Evolutionary conservation across 2,329 filamentous ascomycete genomes (phyloP).

Genomic region (Calcarisporium arbuscula): DNA sequence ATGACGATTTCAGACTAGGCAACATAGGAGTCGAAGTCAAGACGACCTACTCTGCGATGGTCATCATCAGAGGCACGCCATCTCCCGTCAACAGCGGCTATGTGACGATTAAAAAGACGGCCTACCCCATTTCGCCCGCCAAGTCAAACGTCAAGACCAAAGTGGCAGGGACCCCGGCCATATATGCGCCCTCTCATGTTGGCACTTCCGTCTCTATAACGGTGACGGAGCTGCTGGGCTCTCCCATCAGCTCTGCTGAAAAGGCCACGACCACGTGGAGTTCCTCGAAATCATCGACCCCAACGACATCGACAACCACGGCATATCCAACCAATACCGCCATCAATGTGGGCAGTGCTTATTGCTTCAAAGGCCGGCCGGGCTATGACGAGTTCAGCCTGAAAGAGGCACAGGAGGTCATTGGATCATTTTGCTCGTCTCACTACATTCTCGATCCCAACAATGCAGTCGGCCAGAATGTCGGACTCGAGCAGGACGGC

Average conservation of each 20-base stretch:
- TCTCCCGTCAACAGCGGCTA: not conserved
- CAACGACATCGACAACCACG: too few relatives aligned
- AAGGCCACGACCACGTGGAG: constrained; percentile 5
- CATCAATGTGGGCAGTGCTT: constrained; percentile 4
- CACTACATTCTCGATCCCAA: constrained; percentile 8
- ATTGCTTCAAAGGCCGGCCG: constrained; percentile 1
- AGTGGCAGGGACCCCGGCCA: not conserved
- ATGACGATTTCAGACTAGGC: not conserved
- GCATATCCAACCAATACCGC: constrained; percentile 7
- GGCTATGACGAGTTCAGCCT: constrained; percentile 5
- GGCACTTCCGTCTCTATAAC: constrained; percentile 1
- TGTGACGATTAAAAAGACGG: not conserved
- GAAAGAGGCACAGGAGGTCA: not conserved
- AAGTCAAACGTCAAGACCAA: not conserved
- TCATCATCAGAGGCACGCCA: not conserved
- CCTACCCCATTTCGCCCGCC: not conserved
- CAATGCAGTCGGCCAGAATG: not conserved
- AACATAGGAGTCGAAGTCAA: not conserved
- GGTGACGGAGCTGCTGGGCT: not conserved
- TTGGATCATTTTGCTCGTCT: constrained; percentile 8
- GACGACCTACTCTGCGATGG: not conserved
- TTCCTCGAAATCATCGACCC: not conserved
- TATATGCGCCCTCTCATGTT: not conserved
- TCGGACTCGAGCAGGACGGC: not conserved
- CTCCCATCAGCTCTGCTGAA: not conserved